Evolutionary conservation across 148 eudicot genomes (phyloP), one percentile per base, ranked within the genome.

Genomic region (Suaeda aralocaspica): DNA sequence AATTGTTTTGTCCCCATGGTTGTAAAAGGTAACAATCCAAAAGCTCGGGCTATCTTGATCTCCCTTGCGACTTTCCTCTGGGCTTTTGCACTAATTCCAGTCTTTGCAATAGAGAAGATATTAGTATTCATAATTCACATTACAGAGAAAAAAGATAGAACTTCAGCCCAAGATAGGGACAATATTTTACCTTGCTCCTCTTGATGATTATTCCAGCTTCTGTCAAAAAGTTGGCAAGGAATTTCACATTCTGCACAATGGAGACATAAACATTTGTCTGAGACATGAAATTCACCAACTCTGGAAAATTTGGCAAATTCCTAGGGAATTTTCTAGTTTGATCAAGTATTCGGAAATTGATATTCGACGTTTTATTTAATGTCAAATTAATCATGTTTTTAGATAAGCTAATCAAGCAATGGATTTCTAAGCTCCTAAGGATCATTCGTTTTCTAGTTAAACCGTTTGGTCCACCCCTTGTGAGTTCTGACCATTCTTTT

Each of bases 51-150:
- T 64, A 86, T 89, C 79, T 92, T 92, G 76, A 92, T 92, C 86
- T 92, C 98, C 78, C 98, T 84, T 39, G 93, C 98, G 70, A 93
- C 84, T 78, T 87, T 90, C 81, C 96, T 85, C 80, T 90, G 98
- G 71, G 98, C 96, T 73, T 93, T 90, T 41, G 95, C 96, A 73
- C 96, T 93, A 31, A 92, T 92, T 77, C 77, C 81, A 57, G 98
- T 92, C 98, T 92, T 70, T 72, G 58, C 9, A 58, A 34, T 14
- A 13, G 29, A 71, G 14, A 66, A 70, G 48, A 36, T 74, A 50
- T 30, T 9, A 2, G 8, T 36, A n/a, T 30, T 59, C 66, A 68
- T 57, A 44, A 63, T 67, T 16, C 45, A 59, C 18, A 31, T 59
- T 59, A 18, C 10, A 58, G 28, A 22, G 44, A 6, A 45, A 53